Evolutionary conservation across 768 basidiomycete genomes (phyloP), one percentile per base, ranked within the genome.

Genomic region (Mycena pura): DNA sequence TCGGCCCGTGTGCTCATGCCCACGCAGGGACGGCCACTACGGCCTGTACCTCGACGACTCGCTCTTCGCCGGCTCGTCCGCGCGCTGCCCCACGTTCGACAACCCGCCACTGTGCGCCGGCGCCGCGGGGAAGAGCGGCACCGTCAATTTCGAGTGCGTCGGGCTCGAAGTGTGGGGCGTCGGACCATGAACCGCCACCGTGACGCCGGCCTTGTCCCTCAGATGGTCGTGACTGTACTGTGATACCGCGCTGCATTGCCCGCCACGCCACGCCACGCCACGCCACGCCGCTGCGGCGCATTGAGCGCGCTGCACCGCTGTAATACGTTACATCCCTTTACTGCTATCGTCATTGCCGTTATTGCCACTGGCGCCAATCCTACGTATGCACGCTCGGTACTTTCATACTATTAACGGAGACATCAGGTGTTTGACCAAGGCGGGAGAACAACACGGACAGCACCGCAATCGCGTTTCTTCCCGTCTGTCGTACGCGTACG

Each of bases 101-200:
- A 99, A 99, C 69, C 90, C 92, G 29, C 85, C 91, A 0, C 74
- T 96, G 15, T 96, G 93, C 71, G 78, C 82, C 0, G 70, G 66
- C n/a, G 79, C 82, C 21, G 43, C 76, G 0, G 76, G 74, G 44
- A 79, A 77, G 54, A 84, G 82, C 78, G 80, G n/a, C 77, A 47
- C 78, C 7, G 82, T 83, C 9, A 74, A 79, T n/a, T 99, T 98
- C 66, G 94, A 96, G 70, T 94, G 94, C 73, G 89, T 96, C 0
- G 95, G 91, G 14, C 73, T 99, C 53, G 96, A 98, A 70, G 93
- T 95, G 0, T 97, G 96, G 96, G 89, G 85, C 5, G 77, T 95
- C 40, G 88, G 87, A 4, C 77, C 80, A 32, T 77, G 70, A 25
- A 9, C 24, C 27, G n/a, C n/a, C n/a, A n/a, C n/a, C n/a, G n/a